Conservation (phyloP, 345 rosid genomes). For the Pistacia vera region DNA sequence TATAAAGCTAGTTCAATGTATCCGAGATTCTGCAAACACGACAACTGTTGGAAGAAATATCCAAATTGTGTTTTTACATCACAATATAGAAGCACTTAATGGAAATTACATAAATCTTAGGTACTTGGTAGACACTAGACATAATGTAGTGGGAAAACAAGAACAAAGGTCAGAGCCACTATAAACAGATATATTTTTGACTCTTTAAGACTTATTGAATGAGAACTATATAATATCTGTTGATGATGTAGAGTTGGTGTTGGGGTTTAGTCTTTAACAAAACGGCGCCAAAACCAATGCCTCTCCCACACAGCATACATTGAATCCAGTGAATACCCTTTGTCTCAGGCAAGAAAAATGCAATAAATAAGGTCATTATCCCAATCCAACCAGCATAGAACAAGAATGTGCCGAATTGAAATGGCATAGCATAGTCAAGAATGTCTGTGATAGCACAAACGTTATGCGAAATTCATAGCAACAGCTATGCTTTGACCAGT, state of each 20-base stretch:
- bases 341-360: slow-evolving; percentile 62
- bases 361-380: slow-evolving; percentile 52
- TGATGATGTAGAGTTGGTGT: not conserved
- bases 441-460: slow-evolving; percentile 57
- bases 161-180: too few relatives aligned
- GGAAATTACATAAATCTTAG: too few relatives aligned
- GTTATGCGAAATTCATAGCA: slow-evolving; percentile 53
- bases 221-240: too few relatives aligned
- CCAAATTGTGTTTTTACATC: too few relatives aligned
- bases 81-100: too few relatives aligned
- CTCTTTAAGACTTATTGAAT: too few relatives aligned
- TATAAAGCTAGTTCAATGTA: too few relatives aligned
- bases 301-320: slow-evolving; percentile 58
- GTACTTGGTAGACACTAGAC: too few relatives aligned
- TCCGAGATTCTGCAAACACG: too few relatives aligned
- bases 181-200: too few relatives aligned
- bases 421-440: slow-evolving; percentile 67
- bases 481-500: slow-evolving; percentile 64
- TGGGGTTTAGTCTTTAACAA: slow-evolving; percentile 19
- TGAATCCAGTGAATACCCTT: slow-evolving; percentile 57
- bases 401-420: slow-evolving; percentile 57
- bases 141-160: too few relatives aligned
- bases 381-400: slow-evolving; percentile 67
- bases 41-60: too few relatives aligned
- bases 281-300: slow-evolving; percentile 71